Conservation (phyloP, 805 yeast genomes). For the Starmerella bacillaris region DNA sequence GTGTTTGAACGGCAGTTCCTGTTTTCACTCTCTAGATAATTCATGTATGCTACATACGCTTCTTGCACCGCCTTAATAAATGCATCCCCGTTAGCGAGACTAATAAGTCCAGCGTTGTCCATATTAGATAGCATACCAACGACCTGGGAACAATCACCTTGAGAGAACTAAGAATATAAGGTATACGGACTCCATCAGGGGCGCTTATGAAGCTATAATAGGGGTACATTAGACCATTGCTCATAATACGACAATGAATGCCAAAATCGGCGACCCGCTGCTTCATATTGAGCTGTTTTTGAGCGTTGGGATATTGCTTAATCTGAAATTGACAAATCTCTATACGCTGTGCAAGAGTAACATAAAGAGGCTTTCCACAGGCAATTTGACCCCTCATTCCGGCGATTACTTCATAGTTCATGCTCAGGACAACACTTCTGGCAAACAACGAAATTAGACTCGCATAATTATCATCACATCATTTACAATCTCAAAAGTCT, state of each 20-base stretch:
- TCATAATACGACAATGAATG: conserved; percentile 69
- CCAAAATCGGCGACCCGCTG: conserved; percentile 78
- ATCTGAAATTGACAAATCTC: conserved; percentile 93
- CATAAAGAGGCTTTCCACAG: conserved; percentile 89
- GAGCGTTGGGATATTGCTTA: conserved; percentile 94
- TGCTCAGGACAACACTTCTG: conserved; percentile 88
- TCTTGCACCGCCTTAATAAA: conserved; percentile 78
- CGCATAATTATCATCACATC: conserved; percentile 96
- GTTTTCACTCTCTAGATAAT: conserved; percentile 44
- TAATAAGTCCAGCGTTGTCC: conserved; percentile 78
- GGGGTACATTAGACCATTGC: conserved; percentile 26
- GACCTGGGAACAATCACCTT: conserved; percentile 31
- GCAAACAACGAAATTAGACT: conserved; percentile 87
- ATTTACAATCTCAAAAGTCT: conserved; percentile 91
- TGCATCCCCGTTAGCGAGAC: conserved; percentile 76
- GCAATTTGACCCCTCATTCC: conserved; percentile 97
- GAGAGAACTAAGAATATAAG: conserved; percentile 25
- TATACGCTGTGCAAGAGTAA: conserved; percentile 96
- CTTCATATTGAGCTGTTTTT: conserved; percentile 96
- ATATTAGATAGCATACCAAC: conserved; percentile 97
- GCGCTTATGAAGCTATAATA: conserved; percentile 77
- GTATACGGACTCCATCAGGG: conserved; percentile 49
- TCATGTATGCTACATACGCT: conserved; percentile 86
- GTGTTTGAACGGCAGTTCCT: not conserved
- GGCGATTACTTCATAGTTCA: conserved; percentile 83